These are phyloP conservation scores for Trypanosoma caninum DNA, from an alignment of 208 protist species.

Conservation along the genomic window DNA sequence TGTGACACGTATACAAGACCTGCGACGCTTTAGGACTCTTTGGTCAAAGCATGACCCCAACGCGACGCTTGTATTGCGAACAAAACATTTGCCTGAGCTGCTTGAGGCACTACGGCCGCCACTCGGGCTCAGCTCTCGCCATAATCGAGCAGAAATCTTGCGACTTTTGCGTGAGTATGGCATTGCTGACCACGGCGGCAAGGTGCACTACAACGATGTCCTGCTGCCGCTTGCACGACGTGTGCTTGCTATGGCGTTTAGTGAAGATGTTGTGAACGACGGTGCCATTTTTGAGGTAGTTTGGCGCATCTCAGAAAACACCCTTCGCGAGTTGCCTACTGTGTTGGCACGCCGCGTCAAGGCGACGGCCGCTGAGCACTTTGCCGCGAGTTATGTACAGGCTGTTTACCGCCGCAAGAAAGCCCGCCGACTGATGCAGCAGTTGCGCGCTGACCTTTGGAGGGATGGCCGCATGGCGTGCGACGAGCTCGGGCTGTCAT, in stretches of 20 bases:
- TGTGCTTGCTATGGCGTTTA: slow-evolving; percentile 77
- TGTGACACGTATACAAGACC: slow-evolving; percentile 65
- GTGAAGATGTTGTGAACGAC: slow-evolving; percentile 45
- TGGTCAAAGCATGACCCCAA: slow-evolving; percentile 83
- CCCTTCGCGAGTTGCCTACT: slow-evolving; percentile 37
- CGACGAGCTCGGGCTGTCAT: slow-evolving; percentile 49
- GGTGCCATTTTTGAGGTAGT: slow-evolving; percentile 47
- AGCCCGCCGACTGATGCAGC: slow-evolving; percentile 50
- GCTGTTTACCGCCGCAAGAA: slow-evolving; percentile 80
- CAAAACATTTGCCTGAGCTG: slow-evolving; percentile 52
- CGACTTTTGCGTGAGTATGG: slow-evolving; percentile 81
- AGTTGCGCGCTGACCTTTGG: slow-evolving; percentile 55
- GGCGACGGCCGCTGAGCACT: slow-evolving; percentile 71
- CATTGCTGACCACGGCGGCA: slow-evolving; percentile 77
- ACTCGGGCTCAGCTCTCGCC: slow-evolving; percentile 67
- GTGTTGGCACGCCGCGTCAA: slow-evolving; percentile 16
- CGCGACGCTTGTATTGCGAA: slow-evolving; percentile 58
- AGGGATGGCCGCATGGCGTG: slow-evolving; percentile 52
- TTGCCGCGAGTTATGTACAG: slow-evolving; percentile 78
- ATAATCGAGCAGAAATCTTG: slow-evolving; percentile 77
- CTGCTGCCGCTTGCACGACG: slow-evolving; percentile 78
- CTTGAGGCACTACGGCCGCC: slow-evolving; percentile 81
- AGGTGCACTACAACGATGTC: slow-evolving; percentile 87
- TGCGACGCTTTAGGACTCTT: slow-evolving; percentile 67
- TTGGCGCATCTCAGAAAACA: slow-evolving; percentile 71